Percentiles rank a stretch among this genome's conserved stretches.
These are phyloP conservation scores for Naganishia sp. DNA, from an alignment of 1,284 basidiomycete genomes.

Conservation along the genomic window DNA sequence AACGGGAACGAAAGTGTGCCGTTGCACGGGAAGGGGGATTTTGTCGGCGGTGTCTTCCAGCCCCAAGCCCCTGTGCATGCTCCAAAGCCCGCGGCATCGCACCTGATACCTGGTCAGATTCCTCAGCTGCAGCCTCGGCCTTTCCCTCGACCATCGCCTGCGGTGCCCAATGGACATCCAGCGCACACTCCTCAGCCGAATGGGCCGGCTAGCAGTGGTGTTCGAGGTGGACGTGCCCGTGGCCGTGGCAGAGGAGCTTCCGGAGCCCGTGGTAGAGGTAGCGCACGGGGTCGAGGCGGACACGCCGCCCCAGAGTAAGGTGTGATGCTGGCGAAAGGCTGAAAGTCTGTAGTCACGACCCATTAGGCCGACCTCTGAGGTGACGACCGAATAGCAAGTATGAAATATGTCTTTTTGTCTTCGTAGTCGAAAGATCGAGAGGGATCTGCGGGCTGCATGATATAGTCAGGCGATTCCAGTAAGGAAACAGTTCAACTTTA, in stretches of 20 bases:
- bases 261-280: conserved; percentile 36
- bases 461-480: too few relatives aligned
- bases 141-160: conserved; percentile 5
- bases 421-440: too few relatives aligned
- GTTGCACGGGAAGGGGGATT: neutral
- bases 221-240: conserved; percentile 58
- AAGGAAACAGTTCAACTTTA: too few relatives aligned
- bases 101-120: conserved; percentile 21
- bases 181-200: neutral
- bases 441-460: too few relatives aligned
- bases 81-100: conserved; percentile 9
- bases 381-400: too few relatives aligned
- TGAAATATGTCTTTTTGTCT: neutral
- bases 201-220: neutral
- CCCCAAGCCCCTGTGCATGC: neutral
- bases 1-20: neutral
- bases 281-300: conserved; percentile 30
- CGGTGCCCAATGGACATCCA: neutral
- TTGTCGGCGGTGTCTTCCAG: conserved; percentile 19
- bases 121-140: conserved; percentile 12
- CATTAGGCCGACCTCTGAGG: neutral
- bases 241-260: conserved; percentile 52
- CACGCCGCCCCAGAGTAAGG: neutral
- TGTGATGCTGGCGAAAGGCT: too few relatives aligned
- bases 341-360: neutral